phyloP scores from a whole-genome alignment of 75 land plant species.

The Pinus albicaulis region DNA sequence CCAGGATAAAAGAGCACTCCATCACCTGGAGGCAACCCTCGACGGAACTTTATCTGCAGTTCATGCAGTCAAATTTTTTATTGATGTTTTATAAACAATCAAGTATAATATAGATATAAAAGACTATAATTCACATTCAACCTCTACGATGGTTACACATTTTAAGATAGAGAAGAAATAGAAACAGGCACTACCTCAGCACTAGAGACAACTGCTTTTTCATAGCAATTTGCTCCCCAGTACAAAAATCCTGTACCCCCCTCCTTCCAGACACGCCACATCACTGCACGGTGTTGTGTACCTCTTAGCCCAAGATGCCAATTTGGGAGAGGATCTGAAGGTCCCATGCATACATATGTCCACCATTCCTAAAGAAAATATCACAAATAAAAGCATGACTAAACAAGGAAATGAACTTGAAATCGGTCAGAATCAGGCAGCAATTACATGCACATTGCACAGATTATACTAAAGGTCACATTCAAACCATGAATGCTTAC shows the following conservation, averaged over 20 bases:
- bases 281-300: conserved; percentile 95
- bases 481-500: not conserved
- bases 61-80: no score
- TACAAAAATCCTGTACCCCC: conserved; percentile 97
- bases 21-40: conserved; percentile 97
- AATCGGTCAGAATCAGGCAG: not conserved
- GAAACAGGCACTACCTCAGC: conserved; percentile 64
- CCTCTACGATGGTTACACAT: not conserved
- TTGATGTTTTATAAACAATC: not conserved
- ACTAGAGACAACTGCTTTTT: conserved; percentile 72
- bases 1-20: conserved; percentile 98
- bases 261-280: conserved; percentile 99
- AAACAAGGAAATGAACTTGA: not conserved
- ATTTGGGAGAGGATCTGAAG: conserved; percentile 96
- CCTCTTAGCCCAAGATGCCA: conserved; percentile 99
- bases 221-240: conserved; percentile 99
- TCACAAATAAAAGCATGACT: not conserved
- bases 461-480: not conserved
- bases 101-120: not conserved
- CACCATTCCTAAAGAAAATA: conserved; percentile 84
- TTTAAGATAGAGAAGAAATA: not conserved
- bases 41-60: conserved; percentile 83
- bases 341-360: conserved; percentile 99
- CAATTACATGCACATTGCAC: not conserved
- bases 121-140: not conserved